These are phyloP conservation scores for Stagonosporopsis vannaccii DNA, from an alignment of 2,329 filamentous ascomycete species.

Conservation along the genomic window DNA sequence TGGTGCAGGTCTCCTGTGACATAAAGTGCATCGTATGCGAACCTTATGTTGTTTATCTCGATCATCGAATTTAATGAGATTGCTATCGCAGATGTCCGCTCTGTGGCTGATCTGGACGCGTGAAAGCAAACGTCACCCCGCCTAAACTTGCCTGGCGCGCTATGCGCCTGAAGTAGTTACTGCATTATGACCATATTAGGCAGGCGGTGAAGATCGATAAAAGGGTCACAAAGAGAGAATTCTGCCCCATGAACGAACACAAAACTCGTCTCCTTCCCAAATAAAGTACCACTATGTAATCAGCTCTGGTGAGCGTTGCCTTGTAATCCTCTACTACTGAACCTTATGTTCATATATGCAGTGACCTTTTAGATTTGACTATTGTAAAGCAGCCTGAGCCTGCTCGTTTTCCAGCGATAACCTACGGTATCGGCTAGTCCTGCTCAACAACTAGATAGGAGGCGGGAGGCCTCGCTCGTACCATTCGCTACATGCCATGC, in stretches of 20 bases:
- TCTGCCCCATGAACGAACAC: too few species aligned
- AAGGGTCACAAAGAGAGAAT: too few species aligned
- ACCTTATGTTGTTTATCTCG: neutral
- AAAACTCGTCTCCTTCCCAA: too few species aligned
- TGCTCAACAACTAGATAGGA: neutral
- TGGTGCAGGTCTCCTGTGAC: neutral
- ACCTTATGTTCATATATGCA: too few species aligned
- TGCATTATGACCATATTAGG: too few species aligned
- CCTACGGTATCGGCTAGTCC: neutral
- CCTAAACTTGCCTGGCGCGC: slow-evolving; percentile 4
- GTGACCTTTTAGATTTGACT: too few species aligned
- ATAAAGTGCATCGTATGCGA: neutral
- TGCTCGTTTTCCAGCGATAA: too few species aligned
- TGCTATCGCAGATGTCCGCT: neutral
- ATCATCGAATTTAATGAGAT: neutral
- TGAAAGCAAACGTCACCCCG: neutral
- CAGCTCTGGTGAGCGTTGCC: too few species aligned
- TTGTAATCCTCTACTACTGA: too few species aligned
- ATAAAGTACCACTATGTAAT: too few species aligned
- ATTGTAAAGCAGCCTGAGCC: too few species aligned
- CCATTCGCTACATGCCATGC: neutral
- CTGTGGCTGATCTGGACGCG: neutral
- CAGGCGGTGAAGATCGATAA: too few species aligned
- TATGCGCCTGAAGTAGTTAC: slow-evolving; percentile 11
- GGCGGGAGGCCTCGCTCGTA: neutral